These are phyloP conservation scores for Chalara sp. DNA, from an alignment of 2,329 filamentous ascomycete species.

Conservation along the genomic window DNA sequence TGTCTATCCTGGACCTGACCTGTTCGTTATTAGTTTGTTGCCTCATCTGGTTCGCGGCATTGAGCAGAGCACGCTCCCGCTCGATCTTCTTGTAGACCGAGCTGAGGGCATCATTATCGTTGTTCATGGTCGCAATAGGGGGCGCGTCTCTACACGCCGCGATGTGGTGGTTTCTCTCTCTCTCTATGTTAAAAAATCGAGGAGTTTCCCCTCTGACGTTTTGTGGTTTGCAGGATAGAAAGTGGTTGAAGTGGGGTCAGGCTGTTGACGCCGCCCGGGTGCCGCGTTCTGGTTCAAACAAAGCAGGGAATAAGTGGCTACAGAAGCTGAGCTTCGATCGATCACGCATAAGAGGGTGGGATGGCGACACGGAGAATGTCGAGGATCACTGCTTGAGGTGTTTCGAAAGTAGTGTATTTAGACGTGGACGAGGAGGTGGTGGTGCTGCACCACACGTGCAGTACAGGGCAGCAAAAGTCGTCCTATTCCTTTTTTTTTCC, in stretches of 20 bases:
- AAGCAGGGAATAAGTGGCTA: too few species aligned
- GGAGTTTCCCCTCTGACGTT: neutral
- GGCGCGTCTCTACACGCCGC: slow-evolving; percentile 18
- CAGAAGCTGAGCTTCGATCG: too few species aligned
- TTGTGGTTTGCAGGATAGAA: neutral
- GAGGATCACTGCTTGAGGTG: too few species aligned
- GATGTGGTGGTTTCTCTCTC: slow-evolving; percentile 3
- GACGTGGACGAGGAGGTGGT: too few species aligned
- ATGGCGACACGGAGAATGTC: too few species aligned
- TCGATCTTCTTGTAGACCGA: slow-evolving; percentile 96
- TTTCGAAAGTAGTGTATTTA: too few species aligned
- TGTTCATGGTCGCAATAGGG: slow-evolving; percentile 38
- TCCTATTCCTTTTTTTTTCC: too few species aligned
- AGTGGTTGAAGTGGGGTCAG: slow-evolving; percentile 6
- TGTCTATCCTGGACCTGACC: slow-evolving; percentile 84
- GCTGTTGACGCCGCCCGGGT: too few species aligned
- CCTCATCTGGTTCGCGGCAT: slow-evolving; percentile 89
- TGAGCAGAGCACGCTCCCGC: slow-evolving; percentile 91
- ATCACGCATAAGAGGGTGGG: too few species aligned
- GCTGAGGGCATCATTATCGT: slow-evolving; percentile 59
- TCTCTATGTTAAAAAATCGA: neutral
- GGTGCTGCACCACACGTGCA: too few species aligned
- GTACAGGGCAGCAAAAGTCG: too few species aligned
- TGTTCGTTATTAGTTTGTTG: slow-evolving; percentile 90
- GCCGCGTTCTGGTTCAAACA: too few species aligned